These are phyloP conservation scores for Sordariomycetes sp. DNA, from an alignment of 2,329 filamentous ascomycete genomes.

Conservation along the genomic window DNA sequence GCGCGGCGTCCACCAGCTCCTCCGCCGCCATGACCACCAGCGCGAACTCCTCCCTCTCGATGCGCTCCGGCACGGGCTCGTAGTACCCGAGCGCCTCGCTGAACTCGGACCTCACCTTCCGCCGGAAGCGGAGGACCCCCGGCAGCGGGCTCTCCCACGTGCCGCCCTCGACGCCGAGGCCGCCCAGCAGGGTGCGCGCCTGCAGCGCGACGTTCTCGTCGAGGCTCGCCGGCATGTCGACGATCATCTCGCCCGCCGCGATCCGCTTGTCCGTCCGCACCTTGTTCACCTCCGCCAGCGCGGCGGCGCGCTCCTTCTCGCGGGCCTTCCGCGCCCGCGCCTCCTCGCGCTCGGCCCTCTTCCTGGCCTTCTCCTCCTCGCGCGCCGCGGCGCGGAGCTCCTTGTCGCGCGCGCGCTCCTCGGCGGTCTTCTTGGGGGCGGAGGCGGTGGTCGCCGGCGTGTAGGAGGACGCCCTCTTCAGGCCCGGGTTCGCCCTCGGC, in stretches of 20 bases:
- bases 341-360: conserved; percentile 44
- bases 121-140: conserved; percentile 54
- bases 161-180: conserved; percentile 34
- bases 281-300: conserved; percentile 65
- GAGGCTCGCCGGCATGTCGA: conserved; percentile 53
- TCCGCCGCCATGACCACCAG: conserved; percentile 51
- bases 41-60: conserved; percentile 48
- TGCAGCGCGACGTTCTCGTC: conserved; percentile 32
- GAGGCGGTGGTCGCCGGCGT: conserved; percentile 3
- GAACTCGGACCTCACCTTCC: conserved; percentile 54
- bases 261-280: conserved; percentile 62
- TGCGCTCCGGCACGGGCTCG: conserved; percentile 46
- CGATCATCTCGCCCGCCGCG: conserved; percentile 67
- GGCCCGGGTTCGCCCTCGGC: not conserved
- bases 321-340: conserved; percentile 50
- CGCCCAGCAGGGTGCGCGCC: conserved; percentile 36
- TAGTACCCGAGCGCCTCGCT: conserved; percentile 51
- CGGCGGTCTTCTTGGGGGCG: conserved; percentile 17
- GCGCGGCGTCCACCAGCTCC: conserved; percentile 53
- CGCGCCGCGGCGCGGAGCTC: conserved; percentile 34
- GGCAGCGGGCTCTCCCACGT: conserved; percentile 34
- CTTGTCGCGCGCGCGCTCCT: conserved; percentile 27
- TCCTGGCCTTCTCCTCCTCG: conserved; percentile 43
- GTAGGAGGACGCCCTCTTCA: not conserved
- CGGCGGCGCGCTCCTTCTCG: conserved; percentile 54